These are phyloP conservation scores for Incumbomyces lentus DNA, from an alignment of 2,329 filamentous ascomycete genomes.

Conservation along the genomic window DNA sequence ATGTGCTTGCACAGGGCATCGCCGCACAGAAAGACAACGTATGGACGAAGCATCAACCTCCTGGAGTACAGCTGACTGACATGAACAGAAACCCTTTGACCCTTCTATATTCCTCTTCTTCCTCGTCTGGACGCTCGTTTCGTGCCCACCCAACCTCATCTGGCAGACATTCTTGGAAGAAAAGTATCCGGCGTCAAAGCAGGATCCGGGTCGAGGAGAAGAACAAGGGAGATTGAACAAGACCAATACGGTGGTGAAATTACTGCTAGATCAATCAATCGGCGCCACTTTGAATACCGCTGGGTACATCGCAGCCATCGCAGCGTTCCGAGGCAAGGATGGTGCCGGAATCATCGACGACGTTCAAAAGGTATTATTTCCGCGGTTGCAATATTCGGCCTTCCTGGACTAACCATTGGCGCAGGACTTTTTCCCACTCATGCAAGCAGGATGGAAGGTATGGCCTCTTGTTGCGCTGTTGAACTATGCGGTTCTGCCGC, in stretches of 20 bases:
- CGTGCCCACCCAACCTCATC: conserved; percentile 70
- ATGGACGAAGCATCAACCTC: background rate
- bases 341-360: conserved; percentile 25
- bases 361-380: conserved; percentile 26
- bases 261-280: conserved; percentile 48
- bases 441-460: conserved; percentile 30
- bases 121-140: conserved; percentile 60
- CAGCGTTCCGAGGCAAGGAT: conserved; percentile 34
- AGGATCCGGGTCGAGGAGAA: conserved; percentile 7
- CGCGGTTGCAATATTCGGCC: background rate
- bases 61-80: background rate
- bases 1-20: conserved; percentile 62
- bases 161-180: conserved; percentile 77
- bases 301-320: conserved; percentile 47
- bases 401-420: background rate
- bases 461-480: conserved; percentile 32
- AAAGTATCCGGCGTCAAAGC: conserved; percentile 46
- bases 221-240: conserved; percentile 27
- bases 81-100: conserved; percentile 42
- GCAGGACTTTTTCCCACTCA: conserved; percentile 29
- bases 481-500: conserved; percentile 30
- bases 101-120: conserved; percentile 64
- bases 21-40: conserved; percentile 52
- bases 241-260: conserved; percentile 45
- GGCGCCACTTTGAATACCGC: conserved; percentile 47